Base-by-base conservation (phyloP, 441 rosid genomes). In the Hura crepitans region DNA sequence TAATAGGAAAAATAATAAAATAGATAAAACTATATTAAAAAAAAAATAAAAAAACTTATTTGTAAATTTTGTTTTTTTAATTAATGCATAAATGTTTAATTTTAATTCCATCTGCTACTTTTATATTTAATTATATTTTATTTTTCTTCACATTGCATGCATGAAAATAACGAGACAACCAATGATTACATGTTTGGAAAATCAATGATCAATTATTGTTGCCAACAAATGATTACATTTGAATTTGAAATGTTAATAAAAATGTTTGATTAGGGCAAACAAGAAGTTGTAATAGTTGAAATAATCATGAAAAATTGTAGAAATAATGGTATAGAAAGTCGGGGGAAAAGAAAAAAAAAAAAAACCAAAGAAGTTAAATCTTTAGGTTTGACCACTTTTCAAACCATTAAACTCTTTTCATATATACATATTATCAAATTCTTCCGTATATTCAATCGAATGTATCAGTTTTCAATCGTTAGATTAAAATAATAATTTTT, bases 361-460 rank as follows among this genome's bases (percentile, higher is more conserved):
- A 43, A 68, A 45, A 31, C 20, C 30, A 18, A 27, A 17, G 18
- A n/a, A n/a, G n/a, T n/a, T n/a, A n/a, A n/a, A 58, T 27, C 11
- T 69, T 69, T 45, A 10, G 12, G 12, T 10, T 54, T 68, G 71
- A 68, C 62, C 62, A 68, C 59, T 54, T 68, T 68, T 55, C 17
- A 33, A 7, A 53, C 56, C 62, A 54, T 67, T 37, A 66, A 50
- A 66, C 39, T 28, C 28, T 28, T 3, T 35, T 5, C 5, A 3
- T 49, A n/a, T 49, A 8, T 37, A 5, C 5, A 37, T 37, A 5
- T 37, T 5, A 3, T 37, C 5, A n/a, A n/a, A n/a, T n/a, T n/a
- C n/a, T n/a, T n/a, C n/a, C n/a, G n/a, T n/a, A n/a, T n/a, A n/a
- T n/a, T n/a, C n/a, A n/a, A n/a, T n/a, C n/a, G n/a, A n/a, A n/a